phyloP scores from a whole-genome alignment of 139 green algal species.

The Asterochloris sp. region DNA sequence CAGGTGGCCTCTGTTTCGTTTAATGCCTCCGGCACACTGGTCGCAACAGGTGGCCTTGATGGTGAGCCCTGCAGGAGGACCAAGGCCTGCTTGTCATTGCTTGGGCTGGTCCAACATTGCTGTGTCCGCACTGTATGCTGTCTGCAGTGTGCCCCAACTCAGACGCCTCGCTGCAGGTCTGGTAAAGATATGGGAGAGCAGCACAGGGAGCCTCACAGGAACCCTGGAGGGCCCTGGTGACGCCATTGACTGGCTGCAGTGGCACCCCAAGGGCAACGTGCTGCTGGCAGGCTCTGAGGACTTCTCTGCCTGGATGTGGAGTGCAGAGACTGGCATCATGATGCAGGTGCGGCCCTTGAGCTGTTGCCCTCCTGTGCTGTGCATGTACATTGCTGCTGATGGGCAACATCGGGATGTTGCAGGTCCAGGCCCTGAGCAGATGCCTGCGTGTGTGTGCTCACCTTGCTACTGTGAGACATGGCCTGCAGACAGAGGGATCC shows the following conservation, averaged over 20 bases:
- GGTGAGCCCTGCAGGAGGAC: conserved; percentile 31
- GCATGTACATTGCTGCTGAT: neutral
- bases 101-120: neutral
- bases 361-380: neutral
- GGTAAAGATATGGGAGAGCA: conserved; percentile 67
- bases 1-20: conserved; percentile 65
- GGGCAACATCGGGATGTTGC: neutral
- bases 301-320: conserved; percentile 96
- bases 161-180: conserved; percentile 26
- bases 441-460: neutral
- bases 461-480: neutral
- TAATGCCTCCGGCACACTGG: conserved; percentile 56
- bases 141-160: neutral
- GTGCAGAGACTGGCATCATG: conserved; percentile 68
- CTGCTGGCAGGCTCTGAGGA: conserved; percentile 89
- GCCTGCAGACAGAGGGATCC: no score
- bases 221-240: conserved; percentile 79
- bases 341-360: conserved; percentile 73
- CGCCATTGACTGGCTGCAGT: conserved; percentile 83
- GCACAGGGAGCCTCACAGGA: conserved; percentile 41
- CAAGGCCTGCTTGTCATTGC: neutral
- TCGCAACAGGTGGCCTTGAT: conserved; percentile 88
- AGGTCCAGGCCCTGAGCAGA: neutral
- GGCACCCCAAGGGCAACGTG: conserved; percentile 90
- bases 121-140: neutral